Evolutionary conservation across 2,329 filamentous ascomycete species (phyloP), one percentile per base, ranked within the genome.

Genomic region (Calonectria fujianensis): DNA sequence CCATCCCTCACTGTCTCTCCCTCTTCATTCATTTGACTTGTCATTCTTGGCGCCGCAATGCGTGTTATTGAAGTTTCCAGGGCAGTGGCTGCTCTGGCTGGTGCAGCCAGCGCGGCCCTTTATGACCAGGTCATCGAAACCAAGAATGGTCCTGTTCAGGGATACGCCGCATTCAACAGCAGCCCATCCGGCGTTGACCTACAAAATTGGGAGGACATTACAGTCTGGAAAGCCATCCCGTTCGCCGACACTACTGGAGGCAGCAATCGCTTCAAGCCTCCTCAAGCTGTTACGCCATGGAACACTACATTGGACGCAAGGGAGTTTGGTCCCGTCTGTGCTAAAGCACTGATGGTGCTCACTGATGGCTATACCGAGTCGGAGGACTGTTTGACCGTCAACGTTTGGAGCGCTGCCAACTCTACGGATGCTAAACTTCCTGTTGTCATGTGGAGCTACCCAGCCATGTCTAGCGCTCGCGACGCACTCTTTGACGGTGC

Each of bases 361-460:
- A 24, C 20, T 5, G 45, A 48, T 10, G 45, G 45, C n/a, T 48
- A 48, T n/a, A 48, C 45, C 2, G 20, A 24, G 45, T 48, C 45
- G n/a, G 45, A 59, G 11, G 32, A 59, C 13, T 59, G 54, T 13
- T 37, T 59, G 32, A 37, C 32, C 54, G 54, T 59, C 54, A 59
- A 59, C 20, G 54, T 59, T 35, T 59, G 54, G 54, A 59, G 54
- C 6, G 54, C 54, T 2, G 82, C 82, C 29, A 80, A 78, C 48
- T 79, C 78, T 14, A 75, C 76, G 2, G 57, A 74, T n/a, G 76
- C 75, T 11, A 81, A 82, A 54, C 76, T 82, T 10, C 82, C 83
- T 11, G 83, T 84, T 13, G 75, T 82, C 41, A 75, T 81, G 35
- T 81, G 79, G 77, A 80, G 76, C 61, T 71, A 78, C 39, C 67